phyloP scores from a whole-genome alignment of 306 rosid genomes.

The Ochetophila trinervis region DNA sequence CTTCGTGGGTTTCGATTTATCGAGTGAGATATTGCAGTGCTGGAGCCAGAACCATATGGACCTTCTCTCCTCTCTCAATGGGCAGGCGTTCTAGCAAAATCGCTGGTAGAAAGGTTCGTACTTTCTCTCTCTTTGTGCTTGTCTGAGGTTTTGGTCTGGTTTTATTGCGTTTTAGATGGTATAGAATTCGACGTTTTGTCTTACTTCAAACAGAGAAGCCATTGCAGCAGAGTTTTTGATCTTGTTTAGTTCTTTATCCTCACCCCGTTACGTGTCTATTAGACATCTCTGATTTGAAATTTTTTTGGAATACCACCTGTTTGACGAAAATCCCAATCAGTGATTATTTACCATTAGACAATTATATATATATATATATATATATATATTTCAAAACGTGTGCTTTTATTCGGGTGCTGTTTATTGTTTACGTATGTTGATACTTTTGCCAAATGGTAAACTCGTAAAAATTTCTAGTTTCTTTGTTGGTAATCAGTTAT shows the following conservation, averaged over 20 bases:
- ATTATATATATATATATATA: not conserved
- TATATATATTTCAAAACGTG: not conserved
- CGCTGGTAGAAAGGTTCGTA: constrained; percentile 84
- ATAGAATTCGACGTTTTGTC: not conserved
- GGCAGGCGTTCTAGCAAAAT: constrained; percentile 93
- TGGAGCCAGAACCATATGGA: constrained; percentile 46
- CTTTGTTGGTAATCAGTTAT: not conserved
- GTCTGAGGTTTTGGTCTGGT: not conserved
- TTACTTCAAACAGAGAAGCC: too few species aligned
- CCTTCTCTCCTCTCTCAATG: constrained; percentile 67
- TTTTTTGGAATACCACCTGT: constrained; percentile 31
- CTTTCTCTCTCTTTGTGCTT: not conserved
- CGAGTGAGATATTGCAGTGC: constrained; percentile 1
- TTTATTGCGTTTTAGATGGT: not conserved
- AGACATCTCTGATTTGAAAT: not conserved
- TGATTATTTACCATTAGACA: not conserved
- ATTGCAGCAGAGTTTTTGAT: not conserved
- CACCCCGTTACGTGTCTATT: too few species aligned
- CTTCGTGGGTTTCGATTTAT: constrained; percentile 23
- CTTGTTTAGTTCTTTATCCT: not conserved
- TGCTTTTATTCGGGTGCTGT: not conserved
- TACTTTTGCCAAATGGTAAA: too few species aligned
- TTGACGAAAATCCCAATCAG: constrained; percentile 41
- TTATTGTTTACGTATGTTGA: not conserved
- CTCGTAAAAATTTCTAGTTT: too few species aligned